Percentiles rank a stretch among this genome's conserved stretches.
These are phyloP conservation scores for Leptographium galeiforme DNA, from an alignment of 2,329 filamentous ascomycete species.

Conservation along the genomic window DNA sequence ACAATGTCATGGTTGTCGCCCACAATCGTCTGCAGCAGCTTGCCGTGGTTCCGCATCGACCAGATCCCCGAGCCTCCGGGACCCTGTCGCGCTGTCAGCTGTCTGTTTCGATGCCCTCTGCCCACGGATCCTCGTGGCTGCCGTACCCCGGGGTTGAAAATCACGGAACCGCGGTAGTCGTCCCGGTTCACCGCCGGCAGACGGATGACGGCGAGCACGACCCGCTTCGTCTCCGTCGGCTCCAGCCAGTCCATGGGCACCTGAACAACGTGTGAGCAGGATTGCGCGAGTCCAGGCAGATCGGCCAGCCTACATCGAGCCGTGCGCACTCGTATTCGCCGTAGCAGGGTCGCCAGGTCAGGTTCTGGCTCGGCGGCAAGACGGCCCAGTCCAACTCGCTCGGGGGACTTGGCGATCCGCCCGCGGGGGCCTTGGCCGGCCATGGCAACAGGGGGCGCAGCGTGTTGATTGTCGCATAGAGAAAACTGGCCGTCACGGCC, in stretches of 20 bases:
- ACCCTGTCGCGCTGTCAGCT: conserved; percentile 17
- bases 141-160: conserved; percentile 25
- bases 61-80: conserved; percentile 34
- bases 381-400: background rate
- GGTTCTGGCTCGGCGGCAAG: conserved; percentile 18
- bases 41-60: conserved; percentile 20
- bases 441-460: background rate
- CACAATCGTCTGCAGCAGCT: conserved; percentile 27
- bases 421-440: background rate
- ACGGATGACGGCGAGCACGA: conserved; percentile 24
- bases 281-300: background rate
- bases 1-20: conserved; percentile 37
- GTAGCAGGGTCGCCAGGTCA: conserved; percentile 23
- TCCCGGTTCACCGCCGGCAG: conserved; percentile 18
- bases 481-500: background rate
- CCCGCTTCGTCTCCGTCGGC: conserved; percentile 19
- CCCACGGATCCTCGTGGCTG: too few species aligned
- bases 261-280: conserved; percentile 1
- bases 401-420: background rate
- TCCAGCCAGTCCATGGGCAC: conserved; percentile 27
- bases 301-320: conserved; percentile 15
- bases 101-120: background rate
- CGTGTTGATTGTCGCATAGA: background rate
- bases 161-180: conserved; percentile 20
- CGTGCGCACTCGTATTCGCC: conserved; percentile 22